These are phyloP conservation scores for Septoria petroselini DNA, from an alignment of 2,329 filamentous ascomycete genomes.

Conservation along the genomic window DNA sequence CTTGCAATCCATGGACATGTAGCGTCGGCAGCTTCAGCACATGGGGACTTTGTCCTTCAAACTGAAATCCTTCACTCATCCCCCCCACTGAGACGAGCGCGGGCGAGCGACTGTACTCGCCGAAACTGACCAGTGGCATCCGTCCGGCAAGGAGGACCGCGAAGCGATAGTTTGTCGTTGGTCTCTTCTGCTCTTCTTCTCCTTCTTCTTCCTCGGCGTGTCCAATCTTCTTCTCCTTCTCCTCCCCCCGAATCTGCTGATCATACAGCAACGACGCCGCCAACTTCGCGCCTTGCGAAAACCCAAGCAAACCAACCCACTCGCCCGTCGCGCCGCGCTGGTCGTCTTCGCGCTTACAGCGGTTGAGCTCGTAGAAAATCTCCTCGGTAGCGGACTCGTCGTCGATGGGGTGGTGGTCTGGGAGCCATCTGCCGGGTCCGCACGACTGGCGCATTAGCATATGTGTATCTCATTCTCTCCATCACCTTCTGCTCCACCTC, in stretches of 20 bases:
- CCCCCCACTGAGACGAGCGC: slow-evolving; percentile 43
- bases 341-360: slow-evolving; percentile 47
- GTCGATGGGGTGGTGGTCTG: slow-evolving; percentile 55
- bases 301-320: slow-evolving; percentile 52
- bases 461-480: not conserved
- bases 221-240: slow-evolving; percentile 43
- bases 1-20: slow-evolving; percentile 64
- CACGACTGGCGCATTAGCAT: not conserved
- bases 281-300: slow-evolving; percentile 52
- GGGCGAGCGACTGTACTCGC: slow-evolving; percentile 39
- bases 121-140: slow-evolving; percentile 57
- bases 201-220: slow-evolving; percentile 34
- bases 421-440: slow-evolving; percentile 52
- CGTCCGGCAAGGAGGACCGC: slow-evolving; percentile 61
- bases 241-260: slow-evolving; percentile 56
- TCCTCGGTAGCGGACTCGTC: slow-evolving; percentile 49
- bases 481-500: not conserved
- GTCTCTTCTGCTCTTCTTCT: slow-evolving; percentile 38
- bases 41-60: slow-evolving; percentile 46
- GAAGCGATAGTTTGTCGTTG: slow-evolving; percentile 53
- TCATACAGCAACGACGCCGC: slow-evolving; percentile 48
- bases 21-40: slow-evolving; percentile 58
- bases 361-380: slow-evolving; percentile 46
- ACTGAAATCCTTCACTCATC: slow-evolving; percentile 47
- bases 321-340: slow-evolving; percentile 43